Conservation (phyloP, 2,329 filamentous ascomycete species). For the Penicillium sp. region DNA sequence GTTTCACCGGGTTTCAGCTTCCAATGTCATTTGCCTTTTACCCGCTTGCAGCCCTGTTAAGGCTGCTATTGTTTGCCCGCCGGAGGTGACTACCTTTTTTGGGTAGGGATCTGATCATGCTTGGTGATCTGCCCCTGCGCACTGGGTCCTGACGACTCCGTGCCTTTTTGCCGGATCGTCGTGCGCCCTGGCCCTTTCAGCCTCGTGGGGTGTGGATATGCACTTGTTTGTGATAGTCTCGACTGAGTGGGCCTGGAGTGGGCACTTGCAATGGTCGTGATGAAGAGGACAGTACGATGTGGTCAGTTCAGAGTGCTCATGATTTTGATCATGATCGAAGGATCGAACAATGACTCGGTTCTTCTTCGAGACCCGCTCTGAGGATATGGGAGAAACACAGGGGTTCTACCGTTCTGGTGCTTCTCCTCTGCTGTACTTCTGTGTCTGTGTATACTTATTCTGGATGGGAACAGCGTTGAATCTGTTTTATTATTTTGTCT, state of each 20-base stretch:
- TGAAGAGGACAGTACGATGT: not conserved
- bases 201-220: conserved; percentile 11
- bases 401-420: not conserved
- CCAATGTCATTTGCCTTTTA: not conserved
- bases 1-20: conserved; percentile 15
- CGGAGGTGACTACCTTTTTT: conserved; percentile 11
- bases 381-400: not conserved
- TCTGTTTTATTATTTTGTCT: not conserved
- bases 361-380: not conserved
- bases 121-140: not conserved
- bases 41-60: not conserved
- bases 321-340: not conserved
- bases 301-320: not conserved
- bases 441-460: not conserved
- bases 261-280: conserved; percentile 1
- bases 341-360: not conserved
- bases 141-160: not conserved
- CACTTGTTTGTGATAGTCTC: conserved; percentile 10
- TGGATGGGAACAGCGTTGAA: conserved; percentile 5
- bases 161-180: conserved; percentile 2
- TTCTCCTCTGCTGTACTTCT: not conserved
- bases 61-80: not conserved
- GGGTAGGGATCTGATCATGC: not conserved
- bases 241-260: not conserved
- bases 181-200: not conserved